Evolutionary conservation across 73 alveolate species (phyloP), one percentile per base, ranked within the genome.

Genomic region (Tetrahymena borealis): DNA sequence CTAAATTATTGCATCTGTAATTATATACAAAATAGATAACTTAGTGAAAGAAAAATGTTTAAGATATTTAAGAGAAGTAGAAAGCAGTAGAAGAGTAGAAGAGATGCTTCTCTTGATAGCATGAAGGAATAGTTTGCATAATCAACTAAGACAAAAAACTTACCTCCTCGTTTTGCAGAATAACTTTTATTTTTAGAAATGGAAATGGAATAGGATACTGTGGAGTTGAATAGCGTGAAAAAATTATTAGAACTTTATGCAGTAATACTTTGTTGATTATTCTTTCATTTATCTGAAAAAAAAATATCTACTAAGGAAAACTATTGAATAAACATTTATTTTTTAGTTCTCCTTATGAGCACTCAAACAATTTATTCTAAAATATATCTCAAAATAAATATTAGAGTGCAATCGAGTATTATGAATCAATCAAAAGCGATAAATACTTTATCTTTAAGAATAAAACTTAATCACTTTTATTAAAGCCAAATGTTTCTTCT

Each of bases 141-240:
- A 60, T 60, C 85, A 18, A 60, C 85, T 20, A 60, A 60, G 28
- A 35, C 95, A 0, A 85, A 93, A 78, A 79, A 93, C 32, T 41
- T 93, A 31, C 95, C 95, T 79, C 79, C 90, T 11, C 91, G 41
- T 90, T 93, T 93, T 93, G 95, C 95, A n/a, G 95, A 93, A n/a
- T 33, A 93, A 38, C 60, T 93, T 3, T 78, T 93, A 38, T 93
- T 39, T 85, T 38, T 93, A 39, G 95, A 93, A 85, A 93, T 93
- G 95, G 95, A 93, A 85, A 38, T 93, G 31, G 95, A 93, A 42
- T 79, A 78, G 18, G 91, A 93, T 32, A 93, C 40, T 31, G 95
- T 93, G 12, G 91, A 91, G 32, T 40, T 93, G 18, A 92, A 85
- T 38, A 90, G 41, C 39, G 95, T 93, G 8, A 93, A 93, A 39